Conservation (phyloP, 2,329 filamentous ascomycete species). For the Aspergillus oerlinghausenensis region DNA sequence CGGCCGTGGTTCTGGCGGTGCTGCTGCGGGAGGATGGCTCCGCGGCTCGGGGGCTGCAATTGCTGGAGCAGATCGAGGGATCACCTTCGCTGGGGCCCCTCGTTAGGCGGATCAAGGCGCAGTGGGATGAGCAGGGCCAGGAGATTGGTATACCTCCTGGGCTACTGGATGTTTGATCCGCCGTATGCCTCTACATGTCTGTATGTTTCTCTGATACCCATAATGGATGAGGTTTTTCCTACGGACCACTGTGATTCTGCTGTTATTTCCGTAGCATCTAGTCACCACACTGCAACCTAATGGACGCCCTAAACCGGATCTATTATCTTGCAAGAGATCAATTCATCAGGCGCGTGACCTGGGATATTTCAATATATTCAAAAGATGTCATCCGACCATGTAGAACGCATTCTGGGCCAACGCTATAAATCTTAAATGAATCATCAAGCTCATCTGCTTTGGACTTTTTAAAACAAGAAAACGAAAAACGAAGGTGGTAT, state of each 20-base stretch:
- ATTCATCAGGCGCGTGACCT: too few relatives aligned
- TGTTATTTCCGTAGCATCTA: background rate
- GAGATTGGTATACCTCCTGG: slow-evolving; percentile 12
- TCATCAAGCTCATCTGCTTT: background rate
- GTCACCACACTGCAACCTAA: too few relatives aligned
- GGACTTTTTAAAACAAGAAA: background rate
- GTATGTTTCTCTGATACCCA: background rate
- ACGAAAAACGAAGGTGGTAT: background rate
- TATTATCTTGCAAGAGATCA: too few relatives aligned
- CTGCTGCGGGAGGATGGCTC: slow-evolving; percentile 25
- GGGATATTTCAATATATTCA: background rate
- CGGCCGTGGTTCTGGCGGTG: slow-evolving; percentile 25
- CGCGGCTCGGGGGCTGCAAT: slow-evolving; percentile 7
- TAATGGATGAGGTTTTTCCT: background rate
- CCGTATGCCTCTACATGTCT: background rate
- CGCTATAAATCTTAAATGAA: background rate
- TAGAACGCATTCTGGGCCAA: background rate
- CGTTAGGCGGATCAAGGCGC: slow-evolving; percentile 12
- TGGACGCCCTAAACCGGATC: too few relatives aligned
- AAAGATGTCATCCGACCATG: background rate
- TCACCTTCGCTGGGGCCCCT: slow-evolving; percentile 7
- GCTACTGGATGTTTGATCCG: slow-evolving; percentile 19
- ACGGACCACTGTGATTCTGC: background rate
- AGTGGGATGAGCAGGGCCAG: slow-evolving; percentile 21
- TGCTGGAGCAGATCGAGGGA: slow-evolving; percentile 13